A percentile compares a stretch with the other conserved stretches of the same genome.
Conservation (phyloP, 2,329 filamentous ascomycete species). For the Aureobasidium sp. region DNA sequence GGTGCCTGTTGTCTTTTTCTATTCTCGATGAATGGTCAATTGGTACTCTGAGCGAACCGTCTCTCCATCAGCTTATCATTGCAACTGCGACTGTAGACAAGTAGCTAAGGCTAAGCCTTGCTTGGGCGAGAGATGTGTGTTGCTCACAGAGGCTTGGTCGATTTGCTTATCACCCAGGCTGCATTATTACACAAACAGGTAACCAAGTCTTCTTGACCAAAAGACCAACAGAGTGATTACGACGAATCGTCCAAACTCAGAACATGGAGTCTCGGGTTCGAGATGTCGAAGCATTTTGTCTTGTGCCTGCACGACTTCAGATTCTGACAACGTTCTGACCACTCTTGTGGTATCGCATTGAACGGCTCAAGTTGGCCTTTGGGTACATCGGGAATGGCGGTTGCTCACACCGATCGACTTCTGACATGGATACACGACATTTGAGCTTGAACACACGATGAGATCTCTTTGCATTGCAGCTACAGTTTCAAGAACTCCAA, state of each 20-base stretch:
- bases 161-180: neutral
- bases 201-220: neutral
- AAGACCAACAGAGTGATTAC: neutral
- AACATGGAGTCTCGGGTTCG: neutral
- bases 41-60: neutral
- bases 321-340: neutral
- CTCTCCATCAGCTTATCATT: neutral
- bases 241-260: neutral
- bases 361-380: neutral
- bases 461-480: neutral
- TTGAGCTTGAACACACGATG: neutral
- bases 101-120: conserved; percentile 1
- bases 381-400: neutral
- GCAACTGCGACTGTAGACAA: neutral
- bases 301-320: neutral
- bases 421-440: neutral
- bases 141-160: neutral
- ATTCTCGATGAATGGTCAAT: neutral
- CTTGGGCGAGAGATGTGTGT: neutral
- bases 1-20: neutral
- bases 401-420: neutral
- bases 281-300: neutral
- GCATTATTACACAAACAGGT: neutral
- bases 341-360: neutral
- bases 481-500: neutral